Evolutionary conservation across 148 eudicot species (phyloP).

Genomic region (Amaranthus hypochondriacus): DNA sequence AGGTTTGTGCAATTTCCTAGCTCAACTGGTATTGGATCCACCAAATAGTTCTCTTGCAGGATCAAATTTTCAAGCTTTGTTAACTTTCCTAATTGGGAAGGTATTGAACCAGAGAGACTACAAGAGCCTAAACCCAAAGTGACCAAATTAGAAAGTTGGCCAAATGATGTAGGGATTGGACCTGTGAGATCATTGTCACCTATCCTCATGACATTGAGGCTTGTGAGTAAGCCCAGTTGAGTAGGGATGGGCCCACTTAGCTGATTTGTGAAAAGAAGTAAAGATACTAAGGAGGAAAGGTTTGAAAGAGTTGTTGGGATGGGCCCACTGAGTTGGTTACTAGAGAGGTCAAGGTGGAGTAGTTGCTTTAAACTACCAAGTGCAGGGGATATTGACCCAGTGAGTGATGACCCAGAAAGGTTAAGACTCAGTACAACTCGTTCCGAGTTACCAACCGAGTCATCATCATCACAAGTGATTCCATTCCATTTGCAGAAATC

Average conservation of each 20-base stretch:
- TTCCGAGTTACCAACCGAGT: slow-evolving; percentile 24
- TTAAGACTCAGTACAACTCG: slow-evolving; percentile 48
- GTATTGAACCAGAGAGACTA: slow-evolving; percentile 55
- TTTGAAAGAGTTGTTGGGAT: slow-evolving; percentile 85
- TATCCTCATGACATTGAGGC: slow-evolving; percentile 56
- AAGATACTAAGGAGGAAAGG: slow-evolving; percentile 54
- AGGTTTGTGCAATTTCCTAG: slow-evolving; percentile 57
- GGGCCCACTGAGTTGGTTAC: slow-evolving; percentile 64
- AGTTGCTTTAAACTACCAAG: slow-evolving; percentile 51
- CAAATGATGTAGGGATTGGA: slow-evolving; percentile 56
- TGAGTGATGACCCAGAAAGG: slow-evolving; percentile 55
- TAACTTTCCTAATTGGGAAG: slow-evolving; percentile 53
- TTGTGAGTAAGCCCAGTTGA: slow-evolving; percentile 54
- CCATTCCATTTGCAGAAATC: slow-evolving; percentile 76
- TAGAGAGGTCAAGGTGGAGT: slow-evolving; percentile 79
- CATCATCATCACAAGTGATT: slow-evolving; percentile 36
- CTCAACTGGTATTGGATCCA: slow-evolving; percentile 62
- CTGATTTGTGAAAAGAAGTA: slow-evolving; percentile 70
- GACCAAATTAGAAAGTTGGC: slow-evolving; percentile 48
- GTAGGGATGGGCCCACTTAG: slow-evolving; percentile 70
- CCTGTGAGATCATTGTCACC: slow-evolving; percentile 79
- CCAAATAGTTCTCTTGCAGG: slow-evolving; percentile 60
- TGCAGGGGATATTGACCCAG: slow-evolving; percentile 65
- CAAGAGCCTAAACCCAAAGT: slow-evolving; percentile 82
- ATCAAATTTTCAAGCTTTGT: slow-evolving; percentile 38